phyloP scores from a whole-genome alignment of 2,329 filamentous ascomycete genomes.

The Cladosporium sp. region DNA sequence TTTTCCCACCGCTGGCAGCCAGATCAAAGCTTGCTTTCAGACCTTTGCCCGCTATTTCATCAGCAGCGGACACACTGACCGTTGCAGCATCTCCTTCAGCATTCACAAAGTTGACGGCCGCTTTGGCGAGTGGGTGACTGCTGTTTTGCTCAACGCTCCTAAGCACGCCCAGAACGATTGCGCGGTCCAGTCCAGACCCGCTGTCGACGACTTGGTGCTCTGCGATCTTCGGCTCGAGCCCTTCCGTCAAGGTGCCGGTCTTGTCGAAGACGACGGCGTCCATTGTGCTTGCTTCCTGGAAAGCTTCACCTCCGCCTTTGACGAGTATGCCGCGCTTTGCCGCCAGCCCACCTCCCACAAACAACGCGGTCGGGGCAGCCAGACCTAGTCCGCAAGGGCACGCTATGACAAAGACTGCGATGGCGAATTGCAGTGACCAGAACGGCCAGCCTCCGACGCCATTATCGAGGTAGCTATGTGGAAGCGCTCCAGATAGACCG shows the following conservation, averaged over 20 bases:
- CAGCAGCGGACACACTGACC: constrained; percentile 25
- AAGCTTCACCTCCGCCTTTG: constrained; percentile 78
- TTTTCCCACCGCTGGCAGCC: constrained; percentile 48
- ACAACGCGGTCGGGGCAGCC: constrained; percentile 77
- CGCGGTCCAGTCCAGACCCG: constrained; percentile 31
- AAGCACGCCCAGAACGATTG: constrained; percentile 49
- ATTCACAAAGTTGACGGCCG: constrained; percentile 58
- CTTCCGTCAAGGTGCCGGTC: constrained; percentile 73
- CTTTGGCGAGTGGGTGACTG: constrained; percentile 67
- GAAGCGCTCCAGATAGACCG: constrained; percentile 53
- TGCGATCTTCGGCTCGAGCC: constrained; percentile 64
- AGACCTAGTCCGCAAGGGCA: constrained; percentile 80
- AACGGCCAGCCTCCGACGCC: constrained; percentile 59
- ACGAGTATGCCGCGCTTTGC: constrained; percentile 75
- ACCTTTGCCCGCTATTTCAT: constrained; percentile 67
- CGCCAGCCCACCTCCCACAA: constrained; percentile 73
- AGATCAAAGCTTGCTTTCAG: constrained; percentile 47
- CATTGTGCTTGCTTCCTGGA: constrained; percentile 73
- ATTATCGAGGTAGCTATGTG: constrained; percentile 46
- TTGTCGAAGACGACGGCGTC: constrained; percentile 71
- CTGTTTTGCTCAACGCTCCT: constrained; percentile 63
- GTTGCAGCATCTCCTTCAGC: constrained; percentile 20
- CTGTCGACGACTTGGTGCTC: constrained; percentile 37
- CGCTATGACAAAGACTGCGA: constrained; percentile 79
- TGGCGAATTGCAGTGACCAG: constrained; percentile 76